These are phyloP conservation scores for Adansonia rubrostipa DNA, from an alignment of 441 rosid species.

Conservation along the genomic window DNA sequence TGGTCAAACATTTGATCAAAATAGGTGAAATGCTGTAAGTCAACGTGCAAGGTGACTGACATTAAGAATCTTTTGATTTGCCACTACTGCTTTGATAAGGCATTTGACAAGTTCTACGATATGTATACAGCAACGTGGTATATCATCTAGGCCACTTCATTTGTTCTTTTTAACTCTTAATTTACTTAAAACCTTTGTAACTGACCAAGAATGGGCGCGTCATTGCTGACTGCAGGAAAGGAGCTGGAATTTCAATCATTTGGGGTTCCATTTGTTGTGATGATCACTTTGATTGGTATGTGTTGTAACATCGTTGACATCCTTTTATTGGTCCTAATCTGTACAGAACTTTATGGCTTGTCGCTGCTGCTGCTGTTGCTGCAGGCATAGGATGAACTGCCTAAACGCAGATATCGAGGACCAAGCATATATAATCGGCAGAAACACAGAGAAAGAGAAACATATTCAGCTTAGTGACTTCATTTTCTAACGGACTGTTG, in stretches of 20 bases:
- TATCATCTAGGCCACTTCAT: constrained; percentile 22
- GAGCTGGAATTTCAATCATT: constrained; percentile 57
- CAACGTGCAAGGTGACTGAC: constrained; percentile 66
- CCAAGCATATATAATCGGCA: constrained; percentile 43
- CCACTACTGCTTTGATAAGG: constrained; percentile 69
- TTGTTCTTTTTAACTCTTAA: background rate
- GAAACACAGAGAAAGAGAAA: constrained; percentile 34
- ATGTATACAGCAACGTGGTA: constrained; percentile 76
- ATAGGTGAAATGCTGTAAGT: constrained; percentile 80
- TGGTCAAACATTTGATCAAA: constrained; percentile 6
- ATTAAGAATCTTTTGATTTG: constrained; percentile 69
- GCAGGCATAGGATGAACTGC: constrained; percentile 79
- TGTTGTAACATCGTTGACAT: background rate
- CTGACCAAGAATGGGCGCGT: background rate
- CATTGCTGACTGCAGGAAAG: constrained; percentile 48
- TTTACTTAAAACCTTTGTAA: background rate
- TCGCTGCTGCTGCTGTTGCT: background rate
- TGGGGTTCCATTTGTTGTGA: constrained; percentile 72
- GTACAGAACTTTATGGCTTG: background rate
- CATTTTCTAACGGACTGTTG: constrained; percentile 49
- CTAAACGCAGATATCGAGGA: constrained; percentile 51
- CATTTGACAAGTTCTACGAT: constrained; percentile 71
- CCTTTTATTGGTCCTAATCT: background rate
- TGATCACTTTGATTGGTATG: constrained; percentile 72
- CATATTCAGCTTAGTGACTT: constrained; percentile 58